Evolutionary conservation across 805 yeast species (phyloP), one percentile per base, ranked within the genome.

Genomic region (Hanseniaspora jakobsenii): DNA sequence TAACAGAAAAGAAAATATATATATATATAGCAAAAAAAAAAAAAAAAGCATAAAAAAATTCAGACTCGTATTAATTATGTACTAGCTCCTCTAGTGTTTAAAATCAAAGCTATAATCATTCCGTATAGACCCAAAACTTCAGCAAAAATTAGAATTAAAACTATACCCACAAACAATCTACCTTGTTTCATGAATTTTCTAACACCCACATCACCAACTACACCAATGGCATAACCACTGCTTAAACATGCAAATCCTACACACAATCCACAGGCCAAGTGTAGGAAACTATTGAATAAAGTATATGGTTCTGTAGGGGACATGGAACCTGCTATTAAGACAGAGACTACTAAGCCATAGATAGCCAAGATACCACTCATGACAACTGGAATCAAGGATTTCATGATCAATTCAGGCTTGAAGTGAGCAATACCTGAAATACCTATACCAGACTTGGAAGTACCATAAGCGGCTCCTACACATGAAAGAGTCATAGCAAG

Each of bases 381-480:
- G 52, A 91, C 95, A 38, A 91, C 99, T 14, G 99, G 99, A 54
- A 91, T 87, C 40, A 91, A 70, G 6, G 91, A 81, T 63, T 81
- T 83, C 97, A 91, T 91, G 57, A 91, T 86, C 57, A 91, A 70
- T 58, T 91, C 98, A 10, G 99, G 99, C 61, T 83, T 82, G 67
- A 89, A 91, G 37, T 95, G 81, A 70, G 97, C 96, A 52, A 91
- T 86, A 71, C 97, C 99, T 26, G 96, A 69, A 55, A 91, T 91
- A 72, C 99, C 99, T 51, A 91, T 79, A 48, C 99, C 99, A 36
- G 95, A 82, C 65, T 91, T 91, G 50, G 97, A 97, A 3, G 97
- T 89, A 48, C 98, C 99, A 53, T 86, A 79, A 49, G 97, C 97
- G 4, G 99, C 97, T 50, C 99, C 99, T n/a, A 89, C 79, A 58